phyloP scores from a whole-genome alignment of 2,329 filamentous ascomycete genomes.

The Fusarium protoensiforme region DNA sequence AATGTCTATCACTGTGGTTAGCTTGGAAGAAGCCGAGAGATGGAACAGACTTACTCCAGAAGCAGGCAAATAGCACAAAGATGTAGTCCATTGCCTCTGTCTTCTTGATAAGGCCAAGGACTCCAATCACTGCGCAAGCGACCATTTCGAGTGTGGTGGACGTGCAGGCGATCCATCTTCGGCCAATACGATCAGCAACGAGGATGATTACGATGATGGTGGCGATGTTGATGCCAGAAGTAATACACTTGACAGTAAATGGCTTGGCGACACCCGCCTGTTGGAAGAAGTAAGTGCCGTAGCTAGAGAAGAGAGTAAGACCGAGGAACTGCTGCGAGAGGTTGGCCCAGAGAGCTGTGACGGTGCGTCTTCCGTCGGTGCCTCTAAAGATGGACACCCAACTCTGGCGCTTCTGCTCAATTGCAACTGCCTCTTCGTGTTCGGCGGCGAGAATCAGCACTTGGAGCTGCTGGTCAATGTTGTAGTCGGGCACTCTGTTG shows the following conservation, averaged over 20 bases:
- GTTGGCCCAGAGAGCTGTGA: slow-evolving; percentile 45
- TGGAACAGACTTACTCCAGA: neutral
- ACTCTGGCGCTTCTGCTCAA: slow-evolving; percentile 34
- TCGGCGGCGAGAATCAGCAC: neutral
- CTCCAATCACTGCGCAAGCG: neutral
- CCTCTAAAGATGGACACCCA: slow-evolving; percentile 46
- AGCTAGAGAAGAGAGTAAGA: slow-evolving; percentile 48
- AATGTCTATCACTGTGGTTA: neutral
- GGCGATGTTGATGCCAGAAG: neutral
- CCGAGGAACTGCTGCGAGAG: slow-evolving; percentile 29
- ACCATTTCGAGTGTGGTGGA: neutral
- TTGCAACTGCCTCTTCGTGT: slow-evolving; percentile 24
- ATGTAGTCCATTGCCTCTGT: neutral
- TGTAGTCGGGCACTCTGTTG: neutral
- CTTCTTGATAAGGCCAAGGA: neutral
- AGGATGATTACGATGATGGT: neutral
- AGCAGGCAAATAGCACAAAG: neutral
- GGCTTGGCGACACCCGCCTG: neutral
- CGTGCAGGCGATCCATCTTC: neutral
- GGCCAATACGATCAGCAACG: neutral
- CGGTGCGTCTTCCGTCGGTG: slow-evolving; percentile 42
- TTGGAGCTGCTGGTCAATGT: neutral
- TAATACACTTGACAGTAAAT: neutral
- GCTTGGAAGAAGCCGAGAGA: rapidly evolving
- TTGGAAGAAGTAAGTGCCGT: slow-evolving; percentile 56